Conservation (phyloP, 176 grass and related monocot species). For the Ensete ventricosum region DNA sequence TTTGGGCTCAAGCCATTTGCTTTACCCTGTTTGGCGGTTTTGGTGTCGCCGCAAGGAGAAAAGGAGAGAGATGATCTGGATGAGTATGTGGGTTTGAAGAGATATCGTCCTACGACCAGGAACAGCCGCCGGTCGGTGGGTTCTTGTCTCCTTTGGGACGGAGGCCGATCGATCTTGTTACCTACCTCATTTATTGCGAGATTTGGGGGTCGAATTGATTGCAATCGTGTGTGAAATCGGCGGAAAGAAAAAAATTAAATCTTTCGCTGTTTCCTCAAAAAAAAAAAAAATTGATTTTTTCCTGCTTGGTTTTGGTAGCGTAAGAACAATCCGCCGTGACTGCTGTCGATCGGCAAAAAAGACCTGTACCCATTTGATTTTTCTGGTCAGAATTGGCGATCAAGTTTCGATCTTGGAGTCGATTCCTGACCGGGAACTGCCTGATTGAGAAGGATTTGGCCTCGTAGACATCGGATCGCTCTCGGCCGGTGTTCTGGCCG, state of each 20-base stretch:
- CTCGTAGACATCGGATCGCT: neutral
- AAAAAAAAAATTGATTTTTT: too few relatives aligned
- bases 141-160: too few relatives aligned
- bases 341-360: constrained; percentile 7
- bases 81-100: neutral
- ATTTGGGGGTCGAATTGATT: neutral
- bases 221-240: too few relatives aligned
- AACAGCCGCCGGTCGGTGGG: neutral
- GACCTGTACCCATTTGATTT: neutral
- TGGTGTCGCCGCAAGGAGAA: neutral
- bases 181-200: neutral
- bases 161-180: too few relatives aligned
- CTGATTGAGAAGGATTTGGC: neutral
- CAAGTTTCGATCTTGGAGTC: constrained; percentile 1
- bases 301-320: too few relatives aligned
- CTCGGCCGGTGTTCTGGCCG: neutral
- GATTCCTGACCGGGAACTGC: neutral
- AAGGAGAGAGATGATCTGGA: neutral
- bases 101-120: neutral
- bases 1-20: too few relatives aligned
- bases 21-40: constrained; percentile 9
- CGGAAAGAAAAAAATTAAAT: neutral
- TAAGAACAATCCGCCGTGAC: neutral
- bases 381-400: neutral
- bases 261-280: too few relatives aligned